Evolutionary conservation across 306 rosid species (phyloP).

Genomic region (Vicia sativa): DNA sequence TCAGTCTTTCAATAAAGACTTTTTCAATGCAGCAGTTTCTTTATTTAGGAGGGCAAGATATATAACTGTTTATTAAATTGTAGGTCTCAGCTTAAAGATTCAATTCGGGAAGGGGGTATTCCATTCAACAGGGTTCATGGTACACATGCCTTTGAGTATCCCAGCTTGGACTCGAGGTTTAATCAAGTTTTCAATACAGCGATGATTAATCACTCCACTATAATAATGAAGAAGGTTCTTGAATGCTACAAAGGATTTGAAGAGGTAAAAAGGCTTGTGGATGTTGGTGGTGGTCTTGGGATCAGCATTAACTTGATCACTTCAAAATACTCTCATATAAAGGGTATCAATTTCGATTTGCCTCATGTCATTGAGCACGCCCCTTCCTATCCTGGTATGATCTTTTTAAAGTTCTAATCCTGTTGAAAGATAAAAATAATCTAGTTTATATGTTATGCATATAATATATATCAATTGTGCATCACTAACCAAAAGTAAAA

Average conservation of each 20-base stretch:
- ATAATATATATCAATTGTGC: not conserved
- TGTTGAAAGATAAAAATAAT: too few relatives aligned
- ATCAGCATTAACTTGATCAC: slow-evolving; percentile 49
- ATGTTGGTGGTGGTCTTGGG: slow-evolving; percentile 71
- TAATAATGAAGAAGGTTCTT: slow-evolving; percentile 44
- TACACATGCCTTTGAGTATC: slow-evolving; percentile 44
- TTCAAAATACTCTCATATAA: slow-evolving; percentile 52
- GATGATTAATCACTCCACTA: slow-evolving; percentile 49
- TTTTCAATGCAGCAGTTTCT: not conserved
- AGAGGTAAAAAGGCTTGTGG: slow-evolving; percentile 48
- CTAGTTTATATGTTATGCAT: not conserved
- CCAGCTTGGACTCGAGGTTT: slow-evolving; percentile 39
- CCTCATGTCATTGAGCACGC: slow-evolving; percentile 56
- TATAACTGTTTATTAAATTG: not conserved
- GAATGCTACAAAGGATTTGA: slow-evolving; percentile 53
- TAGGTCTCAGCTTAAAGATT: slow-evolving; percentile 51
- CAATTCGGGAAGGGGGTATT: slow-evolving; percentile 53
- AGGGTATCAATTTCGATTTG: slow-evolving; percentile 49
- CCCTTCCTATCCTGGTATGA: slow-evolving; percentile 54
- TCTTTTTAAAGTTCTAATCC: not conserved
- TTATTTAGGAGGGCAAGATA: not conserved
- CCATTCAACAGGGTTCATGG: slow-evolving; percentile 55
- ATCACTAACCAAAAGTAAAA: not conserved
- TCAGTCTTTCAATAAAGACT: too few relatives aligned
- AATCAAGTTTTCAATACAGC: slow-evolving; percentile 54